Evolutionary conservation across 2,329 filamentous ascomycete species (phyloP), one percentile per base, ranked within the genome.

Genomic region (Podosphaera aphanis): DNA sequence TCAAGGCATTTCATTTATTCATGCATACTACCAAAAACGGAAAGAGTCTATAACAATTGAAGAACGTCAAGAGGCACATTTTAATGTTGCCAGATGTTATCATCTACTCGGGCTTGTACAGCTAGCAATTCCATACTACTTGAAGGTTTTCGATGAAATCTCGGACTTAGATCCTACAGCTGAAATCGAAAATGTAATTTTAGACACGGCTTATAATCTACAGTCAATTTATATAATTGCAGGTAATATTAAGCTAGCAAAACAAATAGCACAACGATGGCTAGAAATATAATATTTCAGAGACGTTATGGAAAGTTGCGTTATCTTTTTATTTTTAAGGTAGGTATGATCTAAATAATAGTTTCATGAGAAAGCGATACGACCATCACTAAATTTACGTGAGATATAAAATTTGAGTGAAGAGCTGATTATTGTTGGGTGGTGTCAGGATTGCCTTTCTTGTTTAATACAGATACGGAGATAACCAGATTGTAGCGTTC

Each of bases 1-100:
- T 51, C 86, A 95, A 59, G 90, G 85, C 0, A 70, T 94, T 44
- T 68, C 77, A 0, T 94, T 93, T 55, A 63, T 95, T 47, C 73
- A 78, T 47, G 66, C 74, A 31, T 93, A 92, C 61, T 78, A 81
- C 52, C 67, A 74, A 58, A 73, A 21, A 19, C 69, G 80, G 21
- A 64, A 63, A 2, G 53, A 56, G 7, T 58, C 60, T 29, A 40
- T 51, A 2, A 46, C 49, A 35, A 47, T 60, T 49, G 61, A 64
- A 49, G 59, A 77, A 53, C 62, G 67, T 43, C 79, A 83, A 57
- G 84, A 93, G 61, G 82, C 82, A 6, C 78, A 83, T 56, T 92
- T 79, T 63, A 93, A 93, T 55, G 67, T 85, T 42, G 84, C 71
- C 1, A 67, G 83, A 19, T 72, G 76, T 21, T 90, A 81, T 65